These are phyloP conservation scores for Citeromyces matritensis DNA, from an alignment of 805 yeast species.

Conservation along the genomic window DNA sequence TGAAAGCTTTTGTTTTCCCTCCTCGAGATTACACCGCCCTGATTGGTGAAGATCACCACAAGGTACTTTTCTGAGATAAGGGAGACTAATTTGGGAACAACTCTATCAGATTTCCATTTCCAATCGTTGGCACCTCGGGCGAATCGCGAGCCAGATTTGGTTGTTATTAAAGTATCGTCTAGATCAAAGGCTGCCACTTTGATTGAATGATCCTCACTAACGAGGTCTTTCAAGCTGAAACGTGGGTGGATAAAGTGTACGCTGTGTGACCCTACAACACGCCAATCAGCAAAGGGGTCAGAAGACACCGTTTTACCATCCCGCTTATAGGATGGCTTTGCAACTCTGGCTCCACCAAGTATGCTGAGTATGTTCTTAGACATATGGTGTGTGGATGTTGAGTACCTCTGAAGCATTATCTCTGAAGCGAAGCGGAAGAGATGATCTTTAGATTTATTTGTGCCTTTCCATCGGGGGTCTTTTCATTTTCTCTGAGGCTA, in stretches of 20 bases:
- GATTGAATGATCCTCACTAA: constrained; percentile 3
- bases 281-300: not conserved
- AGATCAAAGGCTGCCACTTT: constrained; percentile 68
- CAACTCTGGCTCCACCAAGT: too few species aligned
- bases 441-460: too few species aligned
- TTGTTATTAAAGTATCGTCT: constrained; percentile 61
- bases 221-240: not conserved
- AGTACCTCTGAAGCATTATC: too few species aligned
- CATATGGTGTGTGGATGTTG: too few species aligned
- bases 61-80: constrained; percentile 9
- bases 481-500: too few species aligned
- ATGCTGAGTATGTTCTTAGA: too few species aligned
- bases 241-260: not conserved
- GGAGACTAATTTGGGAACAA: constrained; percentile 10
- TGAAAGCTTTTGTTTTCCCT: constrained; percentile 17
- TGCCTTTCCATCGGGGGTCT: too few species aligned
- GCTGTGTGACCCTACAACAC: constrained; percentile 1
- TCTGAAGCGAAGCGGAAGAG: too few species aligned
- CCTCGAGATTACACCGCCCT: constrained; percentile 47
- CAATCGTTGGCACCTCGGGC: constrained; percentile 56
- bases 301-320: not conserved
- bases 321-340: too few species aligned
- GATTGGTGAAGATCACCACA: constrained; percentile 74
- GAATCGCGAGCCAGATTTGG: constrained; percentile 49
- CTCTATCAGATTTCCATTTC: constrained; percentile 32